Conservation (phyloP, 768 basidiomycete genomes). For the Dioszegia aurantiaca region DNA sequence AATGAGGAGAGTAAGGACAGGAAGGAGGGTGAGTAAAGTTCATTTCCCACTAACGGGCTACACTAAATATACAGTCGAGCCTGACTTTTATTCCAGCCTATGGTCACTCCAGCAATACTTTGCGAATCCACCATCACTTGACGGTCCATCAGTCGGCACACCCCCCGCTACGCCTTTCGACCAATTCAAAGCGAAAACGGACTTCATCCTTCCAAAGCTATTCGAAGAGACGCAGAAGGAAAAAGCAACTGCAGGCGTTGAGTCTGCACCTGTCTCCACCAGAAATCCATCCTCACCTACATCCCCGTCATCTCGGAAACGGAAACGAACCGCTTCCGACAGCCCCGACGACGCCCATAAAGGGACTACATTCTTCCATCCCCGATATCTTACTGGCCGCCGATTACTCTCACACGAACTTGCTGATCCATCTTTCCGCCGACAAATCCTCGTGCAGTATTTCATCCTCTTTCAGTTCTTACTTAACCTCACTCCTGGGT, state of each 20-base stretch:
- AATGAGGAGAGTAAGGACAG: neutral
- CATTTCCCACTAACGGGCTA: too few species aligned
- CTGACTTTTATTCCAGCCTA: conserved; percentile 42
- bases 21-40: neutral
- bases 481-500: conserved; percentile 42
- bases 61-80: conserved; percentile 3
- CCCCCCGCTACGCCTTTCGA: conserved; percentile 29
- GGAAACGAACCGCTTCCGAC: conserved; percentile 17
- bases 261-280: conserved; percentile 19
- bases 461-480: conserved; percentile 49
- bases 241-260: conserved; percentile 37
- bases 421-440: conserved; percentile 43
- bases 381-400: conserved; percentile 42
- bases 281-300: neutral
- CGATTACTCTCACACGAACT: conserved; percentile 44
- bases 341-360: neutral
- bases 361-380: conserved; percentile 36
- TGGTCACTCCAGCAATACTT: conserved; percentile 49
- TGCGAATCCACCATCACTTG: conserved; percentile 37
- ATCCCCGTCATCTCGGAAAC: conserved; percentile 16
- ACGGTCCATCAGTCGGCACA: conserved; percentile 19
- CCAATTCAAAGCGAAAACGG: conserved; percentile 38
- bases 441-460: conserved; percentile 48
- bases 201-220: conserved; percentile 40
- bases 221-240: conserved; percentile 40